Evolutionary conservation across 192 early-diverging fungal genomes (phyloP), one percentile per base, ranked within the genome.

Genomic region (Rhizoclosmatium globosum): DNA sequence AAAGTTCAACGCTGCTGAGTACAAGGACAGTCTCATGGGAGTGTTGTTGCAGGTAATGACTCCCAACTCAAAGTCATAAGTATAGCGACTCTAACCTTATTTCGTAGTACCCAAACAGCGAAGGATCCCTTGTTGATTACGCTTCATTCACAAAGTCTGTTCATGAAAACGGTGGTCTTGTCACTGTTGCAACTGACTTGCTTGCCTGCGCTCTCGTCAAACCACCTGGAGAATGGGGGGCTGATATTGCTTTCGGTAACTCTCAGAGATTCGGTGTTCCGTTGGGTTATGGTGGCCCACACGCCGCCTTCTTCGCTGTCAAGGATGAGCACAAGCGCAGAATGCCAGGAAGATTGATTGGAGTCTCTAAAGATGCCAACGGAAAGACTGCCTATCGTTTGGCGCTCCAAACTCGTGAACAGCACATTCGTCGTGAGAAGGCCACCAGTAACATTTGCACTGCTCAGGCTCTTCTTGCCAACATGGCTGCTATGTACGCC

Each of bases 391-490:
- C 97, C 17, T 98, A 96, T 89, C 94, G 97, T 80, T 91, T 99
- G 17, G 92, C 98, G 17, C 91, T 99, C 71, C 97, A 98, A 86
- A 97, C 96, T 4, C 93, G 97, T 79, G 97, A 99, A 88, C 98
- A 99, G 89, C 98, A 99, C 85, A 99, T 99, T 86, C 93, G 96
- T 47, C 90, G 98, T 82, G 98, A 99, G 81, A 98, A 98, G 91
- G 98, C 98, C 2, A 98, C 98, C 65, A 93, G 91, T 82, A 99
- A 99, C 89, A 99, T 99, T 76, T 99, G 98, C 89, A 99, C 98
- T 0, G 96, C 98, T 31, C 98, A 99, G 85, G 98, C 97, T 45
- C 90, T 99, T 68, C 88, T 99, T 66, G 98, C 98, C 70, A 99
- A 99, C 90, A 98, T 99, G 97, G 90, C 96, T 45, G 98, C 96